These are phyloP conservation scores for Thoreauomyces humboldtii DNA, from an alignment of 192 early-diverging fungal genomes.

Conservation along the genomic window DNA sequence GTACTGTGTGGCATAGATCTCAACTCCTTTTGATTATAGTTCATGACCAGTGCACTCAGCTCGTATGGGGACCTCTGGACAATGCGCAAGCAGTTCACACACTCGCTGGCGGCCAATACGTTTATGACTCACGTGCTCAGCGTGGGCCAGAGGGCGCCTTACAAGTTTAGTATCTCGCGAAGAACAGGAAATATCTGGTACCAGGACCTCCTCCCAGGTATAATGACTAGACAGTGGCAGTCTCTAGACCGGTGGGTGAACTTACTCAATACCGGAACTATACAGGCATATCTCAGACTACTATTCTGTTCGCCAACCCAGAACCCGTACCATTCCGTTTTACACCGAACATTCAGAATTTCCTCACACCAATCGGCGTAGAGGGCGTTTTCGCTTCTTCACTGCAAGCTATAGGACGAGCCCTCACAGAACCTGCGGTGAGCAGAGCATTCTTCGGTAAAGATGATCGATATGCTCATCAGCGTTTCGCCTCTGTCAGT, in stretches of 20 bases:
- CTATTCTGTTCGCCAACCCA: conserved; percentile 55
- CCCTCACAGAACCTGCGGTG: conserved; percentile 78
- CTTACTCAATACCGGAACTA: too few species aligned
- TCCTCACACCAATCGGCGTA: conserved; percentile 89
- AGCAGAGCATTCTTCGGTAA: neutral
- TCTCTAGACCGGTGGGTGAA: too few species aligned
- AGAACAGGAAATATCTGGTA: conserved; percentile 83
- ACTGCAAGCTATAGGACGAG: conserved; percentile 80
- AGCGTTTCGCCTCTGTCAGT: conserved; percentile 23
- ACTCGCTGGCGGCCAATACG: conserved; percentile 82
- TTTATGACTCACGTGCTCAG: conserved; percentile 92
- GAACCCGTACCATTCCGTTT: conserved; percentile 97
- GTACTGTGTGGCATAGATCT: neutral
- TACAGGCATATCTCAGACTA: conserved; percentile 41
- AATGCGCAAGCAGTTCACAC: conserved; percentile 90
- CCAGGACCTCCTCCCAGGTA: conserved; percentile 81
- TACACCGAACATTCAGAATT: conserved; percentile 95
- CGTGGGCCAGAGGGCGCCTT: conserved; percentile 81
- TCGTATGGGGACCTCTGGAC: conserved; percentile 91
- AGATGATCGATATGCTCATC: neutral
- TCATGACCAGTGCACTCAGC: conserved; percentile 67
- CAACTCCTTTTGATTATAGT: conserved; percentile 36
- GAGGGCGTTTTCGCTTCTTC: conserved; percentile 87
- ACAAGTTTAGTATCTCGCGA: conserved; percentile 85
- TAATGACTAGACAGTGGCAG: neutral